phyloP scores from a whole-genome alignment of 352 stramenopile genomes.

The Pythium aquatile region DNA sequence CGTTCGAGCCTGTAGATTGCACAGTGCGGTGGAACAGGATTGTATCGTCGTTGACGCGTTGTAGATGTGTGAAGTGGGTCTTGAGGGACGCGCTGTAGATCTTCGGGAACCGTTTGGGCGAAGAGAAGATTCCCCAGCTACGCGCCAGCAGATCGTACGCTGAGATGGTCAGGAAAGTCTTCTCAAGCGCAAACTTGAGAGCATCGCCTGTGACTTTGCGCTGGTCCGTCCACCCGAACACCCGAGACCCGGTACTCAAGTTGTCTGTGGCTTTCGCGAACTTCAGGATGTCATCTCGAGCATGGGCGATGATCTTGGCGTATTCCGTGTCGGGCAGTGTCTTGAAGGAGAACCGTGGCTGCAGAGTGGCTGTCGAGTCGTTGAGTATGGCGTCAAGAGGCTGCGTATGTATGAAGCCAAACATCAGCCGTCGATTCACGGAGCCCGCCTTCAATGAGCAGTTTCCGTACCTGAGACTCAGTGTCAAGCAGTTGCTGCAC shows the following conservation, averaged over 20 bases:
- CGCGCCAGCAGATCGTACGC: constrained; percentile 41
- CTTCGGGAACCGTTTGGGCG: constrained; percentile 38
- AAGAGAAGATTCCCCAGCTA: constrained; percentile 59
- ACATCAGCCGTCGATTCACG: too few relatives aligned
- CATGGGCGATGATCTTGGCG: constrained; percentile 40
- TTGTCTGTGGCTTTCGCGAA: constrained; percentile 47
- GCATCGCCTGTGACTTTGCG: constrained; percentile 41
- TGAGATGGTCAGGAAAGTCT: constrained; percentile 38
- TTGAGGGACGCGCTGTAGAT: constrained; percentile 48
- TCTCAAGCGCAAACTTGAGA: constrained; percentile 66
- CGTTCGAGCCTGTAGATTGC: constrained; percentile 29
- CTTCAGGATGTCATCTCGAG: constrained; percentile 48
- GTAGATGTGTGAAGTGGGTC: constrained; percentile 42
- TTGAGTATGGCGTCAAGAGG: background rate
- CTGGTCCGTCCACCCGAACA: constrained; percentile 69
- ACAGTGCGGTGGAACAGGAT: constrained; percentile 62
- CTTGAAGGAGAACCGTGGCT: constrained; percentile 36
- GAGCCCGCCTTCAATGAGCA: too few relatives aligned
- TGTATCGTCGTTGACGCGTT: constrained; percentile 51
- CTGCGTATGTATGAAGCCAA: background rate
- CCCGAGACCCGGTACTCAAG: constrained; percentile 40
- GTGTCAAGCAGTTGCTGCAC: constrained; percentile 55
- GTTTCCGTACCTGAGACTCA: constrained; percentile 25
- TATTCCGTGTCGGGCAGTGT: constrained; percentile 38
- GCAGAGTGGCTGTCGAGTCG: background rate